Percentiles rank a stretch among this genome's conserved stretches.
These are phyloP conservation scores for Sporopachydermia cereana DNA, from an alignment of 1,139 yeast genomes.

Conservation along the genomic window DNA sequence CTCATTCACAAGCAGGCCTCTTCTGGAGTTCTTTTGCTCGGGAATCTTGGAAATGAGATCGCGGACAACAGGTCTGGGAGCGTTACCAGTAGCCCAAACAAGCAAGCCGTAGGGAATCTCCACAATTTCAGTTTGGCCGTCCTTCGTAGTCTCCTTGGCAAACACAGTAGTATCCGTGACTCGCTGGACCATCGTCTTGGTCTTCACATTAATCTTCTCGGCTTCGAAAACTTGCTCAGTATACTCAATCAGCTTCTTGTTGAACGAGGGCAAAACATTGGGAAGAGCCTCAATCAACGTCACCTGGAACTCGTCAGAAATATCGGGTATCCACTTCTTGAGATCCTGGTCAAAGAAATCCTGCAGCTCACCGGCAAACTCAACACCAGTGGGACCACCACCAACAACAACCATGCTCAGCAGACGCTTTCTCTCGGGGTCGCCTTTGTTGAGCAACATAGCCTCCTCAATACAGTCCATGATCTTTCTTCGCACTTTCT, in stretches of 20 bases:
- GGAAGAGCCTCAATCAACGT: constrained; percentile 88
- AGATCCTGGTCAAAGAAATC: constrained; percentile 90
- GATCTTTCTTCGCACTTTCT: constrained; percentile 60
- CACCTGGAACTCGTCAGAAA: constrained; percentile 70
- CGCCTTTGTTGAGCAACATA: constrained; percentile 58
- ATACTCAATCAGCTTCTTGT: constrained; percentile 71
- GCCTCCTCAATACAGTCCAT: constrained; percentile 82
- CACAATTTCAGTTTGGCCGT: constrained; percentile 44
- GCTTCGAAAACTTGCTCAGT: constrained; percentile 73
- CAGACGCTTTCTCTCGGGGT: constrained; percentile 69
- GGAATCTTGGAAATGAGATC: constrained; percentile 59
- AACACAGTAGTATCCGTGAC: constrained; percentile 58
- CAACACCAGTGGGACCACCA: constrained; percentile 97
- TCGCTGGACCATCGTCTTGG: constrained; percentile 81
- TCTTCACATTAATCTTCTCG: constrained; percentile 64
- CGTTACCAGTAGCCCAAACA: constrained; percentile 97
- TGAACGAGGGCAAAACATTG: constrained; percentile 78
- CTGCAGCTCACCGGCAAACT: constrained; percentile 89
- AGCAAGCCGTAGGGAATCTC: constrained; percentile 83
- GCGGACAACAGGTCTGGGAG: constrained; percentile 67
- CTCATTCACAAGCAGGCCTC: constrained; percentile 82
- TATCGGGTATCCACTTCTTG: constrained; percentile 78
- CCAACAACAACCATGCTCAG: constrained; percentile 83
- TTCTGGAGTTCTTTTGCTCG: constrained; percentile 77
- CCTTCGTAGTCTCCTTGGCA: constrained; percentile 60